Percentiles rank a stretch among this genome's conserved stretches.
Evolutionary conservation across 495 filamentous ascomycete species (phyloP).

Genomic region (Talaromyces adpressus): DNA sequence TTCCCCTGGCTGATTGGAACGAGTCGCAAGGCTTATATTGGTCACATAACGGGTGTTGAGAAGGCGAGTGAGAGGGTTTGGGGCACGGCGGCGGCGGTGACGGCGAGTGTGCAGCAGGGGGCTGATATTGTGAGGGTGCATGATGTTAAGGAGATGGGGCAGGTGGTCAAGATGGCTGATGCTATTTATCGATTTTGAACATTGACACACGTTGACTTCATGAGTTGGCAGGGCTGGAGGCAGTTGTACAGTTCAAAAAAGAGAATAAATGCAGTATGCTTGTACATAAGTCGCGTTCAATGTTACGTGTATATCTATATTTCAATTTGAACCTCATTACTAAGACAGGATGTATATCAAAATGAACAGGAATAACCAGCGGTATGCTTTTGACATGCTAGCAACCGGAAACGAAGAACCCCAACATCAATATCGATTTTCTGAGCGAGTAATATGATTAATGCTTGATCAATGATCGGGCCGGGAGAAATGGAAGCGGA

Average conservation of each 20-base stretch:
- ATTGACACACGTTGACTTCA: neutral
- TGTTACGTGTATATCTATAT: neutral
- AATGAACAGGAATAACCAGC: neutral
- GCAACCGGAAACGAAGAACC: neutral
- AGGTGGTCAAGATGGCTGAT: conserved; percentile 84
- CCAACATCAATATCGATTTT: neutral
- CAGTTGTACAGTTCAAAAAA: neutral
- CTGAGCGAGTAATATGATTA: neutral
- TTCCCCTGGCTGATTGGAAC: conserved; percentile 87
- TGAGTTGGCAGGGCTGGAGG: neutral
- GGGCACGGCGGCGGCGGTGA: conserved; percentile 86
- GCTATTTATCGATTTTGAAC: conserved; percentile 63
- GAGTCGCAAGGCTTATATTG: conserved; percentile 87
- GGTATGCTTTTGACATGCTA: neutral
- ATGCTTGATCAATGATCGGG: neutral
- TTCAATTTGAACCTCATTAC: neutral
- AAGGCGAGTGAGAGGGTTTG: conserved; percentile 58
- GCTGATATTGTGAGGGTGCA: conserved; percentile 94
- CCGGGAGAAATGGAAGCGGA: neutral
- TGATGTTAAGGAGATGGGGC: conserved; percentile 84
- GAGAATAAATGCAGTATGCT: neutral
- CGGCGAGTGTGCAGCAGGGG: conserved; percentile 81
- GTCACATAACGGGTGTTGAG: conserved; percentile 71
- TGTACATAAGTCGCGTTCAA: neutral
- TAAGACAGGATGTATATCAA: conserved; percentile 2